Evolutionary conservation across 1,139 yeast genomes (phyloP).

Genomic region (Suhomyces kunorum): DNA sequence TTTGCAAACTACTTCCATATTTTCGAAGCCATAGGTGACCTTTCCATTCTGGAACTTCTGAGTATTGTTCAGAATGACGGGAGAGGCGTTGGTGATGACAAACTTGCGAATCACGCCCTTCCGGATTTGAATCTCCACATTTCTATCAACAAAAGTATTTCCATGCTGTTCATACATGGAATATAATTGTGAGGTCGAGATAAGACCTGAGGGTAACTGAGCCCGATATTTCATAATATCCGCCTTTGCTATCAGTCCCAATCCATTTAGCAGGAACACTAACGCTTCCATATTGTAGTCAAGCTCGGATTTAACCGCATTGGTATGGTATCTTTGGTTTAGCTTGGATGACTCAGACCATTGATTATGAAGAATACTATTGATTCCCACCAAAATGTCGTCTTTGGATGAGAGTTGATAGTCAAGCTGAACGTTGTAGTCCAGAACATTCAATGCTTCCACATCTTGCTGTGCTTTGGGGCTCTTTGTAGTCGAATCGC

Average conservation of each 20-base stretch:
- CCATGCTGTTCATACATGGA: conserved; percentile 44
- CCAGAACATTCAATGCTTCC: conserved; percentile 25
- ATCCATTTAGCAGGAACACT: conserved; percentile 37
- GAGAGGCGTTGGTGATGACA: conserved; percentile 47
- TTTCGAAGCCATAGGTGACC: conserved; percentile 48
- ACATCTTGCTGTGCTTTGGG: conserved; percentile 1
- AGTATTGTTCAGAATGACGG: conserved; percentile 43
- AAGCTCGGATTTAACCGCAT: conserved; percentile 13
- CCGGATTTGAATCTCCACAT: conserved; percentile 37
- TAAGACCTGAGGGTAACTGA: conserved; percentile 37
- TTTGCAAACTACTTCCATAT: conserved; percentile 41
- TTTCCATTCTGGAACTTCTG: conserved; percentile 36
- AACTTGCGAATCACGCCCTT: conserved; percentile 40
- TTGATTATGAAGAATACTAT: conserved; percentile 36
- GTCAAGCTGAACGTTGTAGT: conserved; percentile 43
- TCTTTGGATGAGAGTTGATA: conserved; percentile 36
- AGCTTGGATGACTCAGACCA: conserved; percentile 41
- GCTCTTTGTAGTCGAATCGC: conserved; percentile 6
- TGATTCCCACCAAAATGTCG: conserved; percentile 38
- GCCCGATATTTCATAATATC: conserved; percentile 39
- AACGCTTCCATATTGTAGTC: conserved; percentile 27
- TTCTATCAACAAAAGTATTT: conserved; percentile 47
- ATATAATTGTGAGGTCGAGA: conserved; percentile 44
- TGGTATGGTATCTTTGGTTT: conserved; percentile 25
- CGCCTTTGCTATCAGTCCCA: conserved; percentile 38